A percentile compares a stretch with the other conserved stretches of the same genome.
phyloP scores from a whole-genome alignment of 352 stramenopile genomes.

The Phytophthora pistaciae region DNA sequence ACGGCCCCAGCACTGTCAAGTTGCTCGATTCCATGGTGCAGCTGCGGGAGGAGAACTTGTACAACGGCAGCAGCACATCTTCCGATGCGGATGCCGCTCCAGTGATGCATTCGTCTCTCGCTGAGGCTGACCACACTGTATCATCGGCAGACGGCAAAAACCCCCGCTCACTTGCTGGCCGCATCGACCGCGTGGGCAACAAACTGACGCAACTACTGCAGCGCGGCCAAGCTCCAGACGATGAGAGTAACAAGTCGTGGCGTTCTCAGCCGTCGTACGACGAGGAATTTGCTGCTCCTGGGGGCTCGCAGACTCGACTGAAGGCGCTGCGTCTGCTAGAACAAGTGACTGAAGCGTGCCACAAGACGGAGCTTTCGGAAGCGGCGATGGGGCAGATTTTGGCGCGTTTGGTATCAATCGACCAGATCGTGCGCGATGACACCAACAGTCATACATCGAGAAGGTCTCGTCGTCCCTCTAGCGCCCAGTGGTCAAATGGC shows the following conservation, averaged over 20 bases:
- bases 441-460: slow-evolving; percentile 23
- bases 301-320: background rate
- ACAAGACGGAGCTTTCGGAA: slow-evolving; percentile 57
- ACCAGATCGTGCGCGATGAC: slow-evolving; percentile 65
- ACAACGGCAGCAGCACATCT: no score
- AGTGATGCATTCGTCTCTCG: background rate
- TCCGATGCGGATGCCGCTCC: no score
- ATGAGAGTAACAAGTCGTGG: no score
- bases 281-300: background rate
- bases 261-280: no score
- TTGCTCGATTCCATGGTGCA: slow-evolving; percentile 45
- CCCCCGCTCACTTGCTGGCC: no score
- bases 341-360: slow-evolving; percentile 52
- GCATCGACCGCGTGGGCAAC: slow-evolving; percentile 19
- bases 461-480: slow-evolving; percentile 47
- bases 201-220: slow-evolving; percentile 16
- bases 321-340: slow-evolving; percentile 32
- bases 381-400: slow-evolving; percentile 57
- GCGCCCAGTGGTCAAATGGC: slow-evolving; percentile 18
- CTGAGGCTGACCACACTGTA: no score
- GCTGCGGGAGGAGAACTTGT: background rate
- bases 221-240: no score
- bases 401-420: slow-evolving; percentile 59
- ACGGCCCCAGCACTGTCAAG: slow-evolving; percentile 31
- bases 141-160: no score